These are phyloP conservation scores for Fusarium sp. DNA, from an alignment of 2,329 filamentous ascomycete species.

Conservation along the genomic window DNA sequence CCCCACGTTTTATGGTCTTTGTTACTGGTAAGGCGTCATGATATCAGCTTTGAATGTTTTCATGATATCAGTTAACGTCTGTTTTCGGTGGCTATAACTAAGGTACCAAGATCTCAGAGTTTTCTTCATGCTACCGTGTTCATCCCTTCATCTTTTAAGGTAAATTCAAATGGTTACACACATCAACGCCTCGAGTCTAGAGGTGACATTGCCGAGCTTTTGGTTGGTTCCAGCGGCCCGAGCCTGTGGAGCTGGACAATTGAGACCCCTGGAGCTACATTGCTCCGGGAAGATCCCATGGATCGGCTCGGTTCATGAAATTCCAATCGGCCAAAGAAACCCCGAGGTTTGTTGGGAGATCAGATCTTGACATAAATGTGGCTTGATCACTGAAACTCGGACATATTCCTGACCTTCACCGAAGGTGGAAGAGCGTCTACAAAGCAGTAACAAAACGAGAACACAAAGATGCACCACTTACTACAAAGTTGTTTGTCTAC, in stretches of 20 bases:
- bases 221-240: conserved; percentile 38
- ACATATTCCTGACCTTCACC: background rate
- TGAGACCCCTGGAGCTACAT: conserved; percentile 21
- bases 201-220: conserved; percentile 13
- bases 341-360: conserved; percentile 23
- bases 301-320: conserved; percentile 27
- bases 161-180: background rate
- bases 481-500: background rate
- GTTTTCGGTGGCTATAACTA: too few relatives aligned
- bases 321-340: conserved; percentile 27
- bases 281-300: conserved; percentile 7
- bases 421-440: background rate
- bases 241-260: conserved; percentile 17
- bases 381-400: background rate
- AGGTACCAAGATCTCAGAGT: too few relatives aligned
- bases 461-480: background rate
- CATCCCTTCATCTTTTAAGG: too few relatives aligned
- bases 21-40: background rate
- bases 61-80: background rate
- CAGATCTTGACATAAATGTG: background rate
- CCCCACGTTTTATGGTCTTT: conserved; percentile 18
- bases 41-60: background rate
- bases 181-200: background rate
- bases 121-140: background rate
- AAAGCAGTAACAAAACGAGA: background rate